These are phyloP conservation scores for Moesziomyces parantarcticus DNA, from an alignment of 1,284 basidiomycete genomes.

Conservation along the genomic window DNA sequence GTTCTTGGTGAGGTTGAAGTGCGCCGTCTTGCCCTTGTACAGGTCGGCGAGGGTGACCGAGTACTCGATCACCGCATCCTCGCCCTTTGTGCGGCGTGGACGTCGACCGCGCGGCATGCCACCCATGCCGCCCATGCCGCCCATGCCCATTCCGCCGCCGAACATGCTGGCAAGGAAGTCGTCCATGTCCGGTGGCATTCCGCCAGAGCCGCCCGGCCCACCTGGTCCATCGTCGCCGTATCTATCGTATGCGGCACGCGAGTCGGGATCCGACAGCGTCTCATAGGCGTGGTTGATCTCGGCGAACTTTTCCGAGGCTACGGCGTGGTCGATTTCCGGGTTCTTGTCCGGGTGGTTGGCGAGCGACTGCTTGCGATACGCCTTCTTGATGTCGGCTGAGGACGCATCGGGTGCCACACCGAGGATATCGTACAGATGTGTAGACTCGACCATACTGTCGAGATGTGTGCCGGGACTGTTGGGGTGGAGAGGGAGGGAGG, in stretches of 20 bases:
- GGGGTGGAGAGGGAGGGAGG: background rate
- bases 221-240: slow-evolving; percentile 58
- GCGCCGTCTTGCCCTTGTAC: slow-evolving; percentile 89
- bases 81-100: slow-evolving; percentile 58
- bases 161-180: slow-evolving; percentile 63
- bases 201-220: slow-evolving; percentile 36
- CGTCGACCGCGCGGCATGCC: slow-evolving; percentile 69
- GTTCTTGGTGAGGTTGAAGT: slow-evolving; percentile 89
- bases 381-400: slow-evolving; percentile 83
- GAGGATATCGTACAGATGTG: slow-evolving; percentile 71
- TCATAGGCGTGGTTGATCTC: slow-evolving; percentile 65
- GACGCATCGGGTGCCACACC: slow-evolving; percentile 77
- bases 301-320: slow-evolving; percentile 61
- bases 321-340: slow-evolving; percentile 56
- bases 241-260: slow-evolving; percentile 59
- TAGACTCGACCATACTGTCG: slow-evolving; percentile 47
- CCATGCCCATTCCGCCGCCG: slow-evolving; percentile 59
- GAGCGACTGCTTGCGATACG: slow-evolving; percentile 71
- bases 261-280: slow-evolving; percentile 59
- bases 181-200: slow-evolving; percentile 53
- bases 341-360: slow-evolving; percentile 66
- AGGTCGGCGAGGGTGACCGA: slow-evolving; percentile 90
- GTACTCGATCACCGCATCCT: slow-evolving; percentile 74
- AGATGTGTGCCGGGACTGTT: background rate
- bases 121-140: slow-evolving; percentile 46